Percentiles rank a stretch among this genome's conserved stretches.
Evolutionary conservation across 2,329 filamentous ascomycete species (phyloP).

Genomic region (Verticillium tricorpus): DNA sequence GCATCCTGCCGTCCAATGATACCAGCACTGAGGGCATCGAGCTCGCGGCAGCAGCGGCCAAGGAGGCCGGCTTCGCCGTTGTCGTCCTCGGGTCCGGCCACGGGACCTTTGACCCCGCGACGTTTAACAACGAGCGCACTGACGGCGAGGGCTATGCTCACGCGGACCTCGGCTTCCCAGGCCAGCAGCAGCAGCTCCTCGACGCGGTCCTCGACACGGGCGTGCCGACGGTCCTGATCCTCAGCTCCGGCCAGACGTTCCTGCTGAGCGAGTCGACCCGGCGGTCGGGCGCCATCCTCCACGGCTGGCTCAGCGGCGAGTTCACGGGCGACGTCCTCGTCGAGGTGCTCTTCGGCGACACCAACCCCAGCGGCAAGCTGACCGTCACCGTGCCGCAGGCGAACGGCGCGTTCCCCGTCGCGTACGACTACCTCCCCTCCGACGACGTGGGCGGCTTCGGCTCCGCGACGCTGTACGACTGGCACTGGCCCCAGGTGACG

Average conservation of each 20-base stretch:
- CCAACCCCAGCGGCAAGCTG: conserved; percentile 45
- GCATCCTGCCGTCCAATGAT: conserved; percentile 13
- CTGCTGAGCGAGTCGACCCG: conserved; percentile 21
- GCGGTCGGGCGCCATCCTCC: conserved; percentile 49
- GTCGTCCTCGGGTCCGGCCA: conserved; percentile 24
- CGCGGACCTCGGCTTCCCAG: conserved; percentile 23
- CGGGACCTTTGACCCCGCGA: conserved; percentile 16
- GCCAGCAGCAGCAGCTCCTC: conserved; percentile 27
- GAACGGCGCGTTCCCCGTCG: conserved; percentile 46
- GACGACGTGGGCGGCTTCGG: conserved; percentile 56
- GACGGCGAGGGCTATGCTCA: conserved; percentile 27
- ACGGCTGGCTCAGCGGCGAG: conserved; percentile 60
- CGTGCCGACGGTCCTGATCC: conserved; percentile 23
- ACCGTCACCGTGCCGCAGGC: conserved; percentile 43
- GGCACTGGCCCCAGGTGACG: conserved; percentile 27
- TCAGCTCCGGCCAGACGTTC: conserved; percentile 26
- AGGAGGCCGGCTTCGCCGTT: conserved; percentile 21
- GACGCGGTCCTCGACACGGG: conserved; percentile 24
- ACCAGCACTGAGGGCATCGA: conserved; percentile 9
- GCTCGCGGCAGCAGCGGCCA: conserved; percentile 20
- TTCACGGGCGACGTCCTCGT: conserved; percentile 60
- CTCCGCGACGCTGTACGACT: conserved; percentile 52
- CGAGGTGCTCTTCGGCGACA: conserved; percentile 58
- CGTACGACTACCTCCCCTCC: conserved; percentile 61
- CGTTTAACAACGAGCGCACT: conserved; percentile 24